Percentiles rank a stretch among this genome's conserved stretches.
These are phyloP conservation scores for Porphyra umbilicalis DNA, from an alignment of 31 red algal species.

Conservation along the genomic window DNA sequence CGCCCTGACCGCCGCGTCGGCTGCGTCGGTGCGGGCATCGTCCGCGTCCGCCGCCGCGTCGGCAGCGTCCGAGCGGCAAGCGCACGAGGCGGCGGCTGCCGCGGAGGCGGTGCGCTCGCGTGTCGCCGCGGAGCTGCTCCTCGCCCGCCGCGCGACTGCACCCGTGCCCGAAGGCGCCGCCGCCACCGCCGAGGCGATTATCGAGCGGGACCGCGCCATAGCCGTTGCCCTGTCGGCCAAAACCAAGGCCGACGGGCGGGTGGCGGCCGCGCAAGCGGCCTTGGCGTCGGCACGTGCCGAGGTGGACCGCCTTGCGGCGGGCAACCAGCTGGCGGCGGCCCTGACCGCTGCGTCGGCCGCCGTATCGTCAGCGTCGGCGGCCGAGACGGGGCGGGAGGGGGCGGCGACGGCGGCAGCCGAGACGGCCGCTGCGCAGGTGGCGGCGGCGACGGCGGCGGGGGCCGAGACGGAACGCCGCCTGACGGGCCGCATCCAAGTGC, in stretches of 20 bases:
- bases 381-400: not conserved
- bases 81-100: not conserved
- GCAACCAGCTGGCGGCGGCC: not conserved
- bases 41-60: not conserved
- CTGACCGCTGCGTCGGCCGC: not conserved
- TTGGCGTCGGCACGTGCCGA: not conserved
- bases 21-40: not conserved
- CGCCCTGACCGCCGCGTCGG: not conserved
- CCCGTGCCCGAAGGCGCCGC: not conserved
- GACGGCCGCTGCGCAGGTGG: not conserved
- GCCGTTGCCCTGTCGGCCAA: not conserved
- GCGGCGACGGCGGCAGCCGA: not conserved
- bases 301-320: not conserved
- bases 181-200: not conserved
- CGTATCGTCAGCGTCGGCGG: not conserved
- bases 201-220: not conserved
- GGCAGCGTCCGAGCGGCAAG: not conserved
- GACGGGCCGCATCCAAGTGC: not conserved
- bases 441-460: not conserved
- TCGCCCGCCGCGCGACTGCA: not conserved
- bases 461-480: not conserved
- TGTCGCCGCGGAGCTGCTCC: not conserved
- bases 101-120: not conserved
- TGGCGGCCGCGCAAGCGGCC: not conserved
- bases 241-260: not conserved